Evolutionary conservation across 768 basidiomycete species (phyloP), one percentile per base, ranked within the genome.

Genomic region (Mycena olivaceomarginata): DNA sequence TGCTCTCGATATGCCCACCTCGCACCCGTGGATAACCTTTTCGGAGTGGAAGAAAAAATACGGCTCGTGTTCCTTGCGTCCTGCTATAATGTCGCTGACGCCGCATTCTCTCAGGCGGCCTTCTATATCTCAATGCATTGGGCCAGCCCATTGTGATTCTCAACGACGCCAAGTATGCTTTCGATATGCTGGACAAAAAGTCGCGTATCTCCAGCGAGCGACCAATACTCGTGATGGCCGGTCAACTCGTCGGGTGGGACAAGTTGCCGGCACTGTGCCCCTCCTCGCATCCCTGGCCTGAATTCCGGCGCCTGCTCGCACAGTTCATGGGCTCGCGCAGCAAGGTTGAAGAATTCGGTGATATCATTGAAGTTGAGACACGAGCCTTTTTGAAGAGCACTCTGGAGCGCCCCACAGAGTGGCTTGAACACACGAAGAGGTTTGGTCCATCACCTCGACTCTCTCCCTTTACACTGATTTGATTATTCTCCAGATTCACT

Each of bases 21-120:
- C 51, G n/a, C 51, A 53, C 51, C 51, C 51, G 51, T 53, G 51
- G 51, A 53, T 53, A 53, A 53, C 51, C 51, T 53, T 53, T 53
- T 53, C 51, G 20, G 15, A n/a, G 18, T 53, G n/a, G 51, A 18
- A n/a, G 7, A 11, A 53, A n/a, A 53, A 20, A 53, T 53, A 53
- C 20, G 51, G 51, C 4, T 48, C 51, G 51, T 53, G 51, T 48
- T 15, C 16, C 51, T 18, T 53, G 20, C n/a, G 20, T 6, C 18
- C 4, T 48, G 46, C 15, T 5, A 53, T n/a, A n/a, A 20, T 15
- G 11, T 45, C 43, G 15, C 43, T 45, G 15, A 45, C 43, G 43
- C 7, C 31, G 11, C 9, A 53, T 53, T n/a, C n/a, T 20, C 51
- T 53, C n/a, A 53, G 51, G 51, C 20, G 51, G 51, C 20, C 51